Base-by-base conservation (phyloP, 148 eudicot genomes). In the Camellia sinensis region DNA sequence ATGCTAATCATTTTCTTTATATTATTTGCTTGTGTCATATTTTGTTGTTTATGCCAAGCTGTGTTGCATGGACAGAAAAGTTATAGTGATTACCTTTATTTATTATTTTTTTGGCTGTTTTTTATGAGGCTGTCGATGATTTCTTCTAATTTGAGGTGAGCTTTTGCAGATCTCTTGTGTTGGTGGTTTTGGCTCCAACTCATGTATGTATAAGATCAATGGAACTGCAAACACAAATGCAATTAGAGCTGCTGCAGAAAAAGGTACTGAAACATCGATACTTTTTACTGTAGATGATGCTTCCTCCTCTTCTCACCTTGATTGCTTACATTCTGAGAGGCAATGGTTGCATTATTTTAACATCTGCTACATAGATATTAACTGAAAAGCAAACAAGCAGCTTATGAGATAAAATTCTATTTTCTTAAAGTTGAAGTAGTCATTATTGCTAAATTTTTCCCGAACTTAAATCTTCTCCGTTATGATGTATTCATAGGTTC, bases 201-300 rank as follows among this genome's bases (percentile, higher is more conserved):
- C 98, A 64, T 56, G 79, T 77, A 94, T 94, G 98, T 94, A 94
- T 84, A 94, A 90, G 73, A 87, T 92, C 83, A 94, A 94, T 85
- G 98, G 98, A 61, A 89, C 94, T 80, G 98, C 96, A 77, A 94
- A 94, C 78, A 94, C 92, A 67, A 94, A 92, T 85, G 96, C 98
- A 73, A 87, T 94, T 74, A 87, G 90, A 88, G 94, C 91, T 79
- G 94, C 98, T 78, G 88, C 94, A 56, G 98, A 90, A 70, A 84
- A 87, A 85, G 98, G 98, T 94, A 80, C 48, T 61, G 11, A 43
- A 18, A 60, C 11, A 21, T 17, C 0, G 6, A n/a, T 7, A 10
- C 8, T 29, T 10, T 57, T 60, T 21, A 2, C 19, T 10, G 43
- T 18, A 17, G 1, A 2, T 29, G 29, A n/a, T 8, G 6, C 13